Conservation (phyloP, 495 filamentous ascomycete genomes). For the Terfezia boudieri region DNA sequence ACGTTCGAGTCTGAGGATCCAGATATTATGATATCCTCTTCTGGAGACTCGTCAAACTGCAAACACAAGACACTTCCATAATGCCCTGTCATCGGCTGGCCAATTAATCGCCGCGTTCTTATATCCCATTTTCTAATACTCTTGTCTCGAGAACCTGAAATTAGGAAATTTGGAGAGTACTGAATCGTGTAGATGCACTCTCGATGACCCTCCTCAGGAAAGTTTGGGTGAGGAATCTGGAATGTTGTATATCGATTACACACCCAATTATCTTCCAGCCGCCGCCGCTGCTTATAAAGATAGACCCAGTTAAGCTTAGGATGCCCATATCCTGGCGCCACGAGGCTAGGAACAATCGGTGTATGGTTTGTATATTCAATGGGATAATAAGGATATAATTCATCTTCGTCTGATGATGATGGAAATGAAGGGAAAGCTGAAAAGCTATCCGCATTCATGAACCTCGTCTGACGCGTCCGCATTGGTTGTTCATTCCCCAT, state of each 20-base stretch:
- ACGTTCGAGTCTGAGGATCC: conserved; percentile 80
- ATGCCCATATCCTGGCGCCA: conserved; percentile 18
- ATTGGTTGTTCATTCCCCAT: not conserved
- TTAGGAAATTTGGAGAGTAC: conserved; percentile 61
- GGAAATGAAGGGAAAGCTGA: not conserved
- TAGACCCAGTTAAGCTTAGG: conserved; percentile 59
- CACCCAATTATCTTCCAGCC: conserved; percentile 81
- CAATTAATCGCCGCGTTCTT: conserved; percentile 49
- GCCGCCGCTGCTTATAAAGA: conserved; percentile 66
- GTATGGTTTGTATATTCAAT: not conserved
- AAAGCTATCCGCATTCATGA: not conserved
- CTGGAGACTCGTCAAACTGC: conserved; percentile 81
- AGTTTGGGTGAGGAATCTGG: conserved; percentile 63
- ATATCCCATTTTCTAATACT: conserved; percentile 83
- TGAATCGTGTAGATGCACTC: conserved; percentile 96
- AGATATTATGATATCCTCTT: conserved; percentile 78
- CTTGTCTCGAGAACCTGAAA: conserved; percentile 78
- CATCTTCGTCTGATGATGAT: conserved; percentile 9
- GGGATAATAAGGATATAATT: conserved; percentile 10
- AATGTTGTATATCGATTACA: conserved; percentile 63
- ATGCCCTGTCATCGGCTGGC: conserved; percentile 53
- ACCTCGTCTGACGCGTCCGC: not conserved
- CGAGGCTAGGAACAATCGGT: conserved; percentile 13
- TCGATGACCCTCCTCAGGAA: conserved; percentile 59
- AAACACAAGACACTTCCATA: conserved; percentile 75